Evolutionary conservation across 257 asterid genomes (phyloP).

Genomic region (Scutellaria galericulata): DNA sequence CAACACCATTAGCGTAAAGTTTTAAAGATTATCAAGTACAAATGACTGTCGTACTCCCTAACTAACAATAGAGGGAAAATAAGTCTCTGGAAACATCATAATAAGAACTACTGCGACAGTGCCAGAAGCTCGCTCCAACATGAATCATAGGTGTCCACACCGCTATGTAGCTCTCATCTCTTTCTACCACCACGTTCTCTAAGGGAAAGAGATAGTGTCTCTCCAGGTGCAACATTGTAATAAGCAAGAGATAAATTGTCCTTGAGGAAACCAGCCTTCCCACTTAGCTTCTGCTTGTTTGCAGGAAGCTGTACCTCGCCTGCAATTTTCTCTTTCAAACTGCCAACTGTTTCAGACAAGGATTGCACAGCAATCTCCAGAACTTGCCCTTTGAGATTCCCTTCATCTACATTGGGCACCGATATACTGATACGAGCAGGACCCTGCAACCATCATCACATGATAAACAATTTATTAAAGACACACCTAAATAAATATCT

Average conservation of each 20-base stretch:
- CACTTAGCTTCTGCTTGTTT: constrained; percentile 95
- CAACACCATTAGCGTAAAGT: constrained; percentile 44
- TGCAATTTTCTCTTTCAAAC: constrained; percentile 91
- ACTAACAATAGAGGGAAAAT: constrained; percentile 34
- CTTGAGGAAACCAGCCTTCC: constrained; percentile 98
- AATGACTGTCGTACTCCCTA: constrained; percentile 29
- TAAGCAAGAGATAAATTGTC: constrained; percentile 93
- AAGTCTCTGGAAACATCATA: constrained; percentile 26
- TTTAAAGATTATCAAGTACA: constrained; percentile 39
- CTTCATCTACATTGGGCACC: constrained; percentile 90
- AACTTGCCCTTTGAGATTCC: constrained; percentile 84
- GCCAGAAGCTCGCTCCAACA: constrained; percentile 36
- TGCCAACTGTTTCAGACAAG: constrained; percentile 77
- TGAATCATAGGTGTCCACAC: constrained; percentile 44
- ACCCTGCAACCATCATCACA: constrained; percentile 66
- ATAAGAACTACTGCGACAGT: constrained; percentile 35
- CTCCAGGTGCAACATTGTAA: constrained; percentile 83
- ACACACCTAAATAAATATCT: neutral
- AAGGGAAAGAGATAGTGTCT: constrained; percentile 74
- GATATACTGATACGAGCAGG: constrained; percentile 68
- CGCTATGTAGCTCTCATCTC: constrained; percentile 68
- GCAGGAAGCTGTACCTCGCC: constrained; percentile 95
- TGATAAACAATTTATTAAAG: constrained; percentile 20
- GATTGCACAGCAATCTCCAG: constrained; percentile 80
- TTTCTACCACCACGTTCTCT: constrained; percentile 99